Conservation (phyloP, 495 filamentous ascomycete genomes). For the Xanthoparmelia taractica region DNA sequence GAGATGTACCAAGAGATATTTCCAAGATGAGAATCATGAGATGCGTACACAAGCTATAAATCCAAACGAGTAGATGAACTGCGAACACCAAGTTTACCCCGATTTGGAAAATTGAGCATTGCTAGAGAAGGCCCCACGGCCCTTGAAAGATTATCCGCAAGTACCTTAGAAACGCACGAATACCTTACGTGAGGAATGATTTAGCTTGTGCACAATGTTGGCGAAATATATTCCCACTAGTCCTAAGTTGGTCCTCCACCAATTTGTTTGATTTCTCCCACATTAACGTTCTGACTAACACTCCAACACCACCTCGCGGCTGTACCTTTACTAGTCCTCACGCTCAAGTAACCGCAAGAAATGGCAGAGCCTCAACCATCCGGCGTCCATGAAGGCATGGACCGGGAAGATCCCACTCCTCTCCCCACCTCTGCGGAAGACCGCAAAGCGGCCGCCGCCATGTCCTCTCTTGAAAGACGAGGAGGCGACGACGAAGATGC, state of each 20-base stretch:
- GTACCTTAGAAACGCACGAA: too few species aligned
- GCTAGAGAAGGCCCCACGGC: too few species aligned
- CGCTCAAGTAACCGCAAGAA: conserved; percentile 7
- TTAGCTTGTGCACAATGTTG: too few species aligned
- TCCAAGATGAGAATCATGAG: too few species aligned
- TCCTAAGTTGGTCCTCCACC: neutral
- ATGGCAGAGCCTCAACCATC: conserved; percentile 58
- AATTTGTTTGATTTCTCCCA: neutral
- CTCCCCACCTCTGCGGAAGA: conserved; percentile 69
- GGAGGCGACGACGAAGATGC: conserved; percentile 45
- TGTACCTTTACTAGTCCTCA: neutral
- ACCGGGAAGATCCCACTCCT: conserved; percentile 37
- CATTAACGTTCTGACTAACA: neutral
- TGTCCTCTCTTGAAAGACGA: conserved; percentile 61
- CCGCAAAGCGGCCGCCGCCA: conserved; percentile 82
- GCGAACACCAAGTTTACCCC: neutral
- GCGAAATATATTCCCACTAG: too few species aligned
- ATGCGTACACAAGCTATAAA: neutral
- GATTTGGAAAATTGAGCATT: too few species aligned
- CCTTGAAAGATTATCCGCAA: too few species aligned
- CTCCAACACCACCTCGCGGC: conserved; percentile 7
- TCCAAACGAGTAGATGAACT: neutral
- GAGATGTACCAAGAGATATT: neutral
- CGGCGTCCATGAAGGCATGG: conserved; percentile 46
- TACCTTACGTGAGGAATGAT: too few species aligned